Evolutionary conservation across 352 stramenopile genomes (phyloP), one percentile per base, ranked within the genome.

Genomic region (Globisporangium nodosum): DNA sequence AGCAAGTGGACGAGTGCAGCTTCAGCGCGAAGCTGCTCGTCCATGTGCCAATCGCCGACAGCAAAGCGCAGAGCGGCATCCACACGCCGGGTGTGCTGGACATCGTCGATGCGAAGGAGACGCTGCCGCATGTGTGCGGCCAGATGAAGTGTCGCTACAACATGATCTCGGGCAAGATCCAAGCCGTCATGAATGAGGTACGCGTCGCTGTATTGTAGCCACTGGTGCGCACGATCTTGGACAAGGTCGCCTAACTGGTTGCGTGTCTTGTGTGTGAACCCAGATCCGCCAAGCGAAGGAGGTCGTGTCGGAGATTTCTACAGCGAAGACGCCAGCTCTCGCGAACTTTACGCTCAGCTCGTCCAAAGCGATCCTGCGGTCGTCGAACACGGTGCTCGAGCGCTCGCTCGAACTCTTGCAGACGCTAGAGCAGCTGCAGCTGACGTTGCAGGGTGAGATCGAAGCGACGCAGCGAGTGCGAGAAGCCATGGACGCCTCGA

Each of bases 101-200:
- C 35, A 88, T 90, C 48, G 81, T 71, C 35, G 63, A 80, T 43
- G 69, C 78, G 15, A 51, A 72, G 8, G 58, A 84, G 24, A 78
- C 75, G 15, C 68, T 92, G 43, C 76, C 78, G 35, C 66, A 75
- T 31, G 72, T 92, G 18, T 92, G 82, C 49, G 78, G 78, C 5
- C 75, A 85, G 56, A 83, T 88, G 78, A 88, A 79, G 59, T 92
- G 82, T 54, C 64, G 73, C 39, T 90, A 87, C 56, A 75, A 62
- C 30, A 62, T 75, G 30, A 69, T 92, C 9, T 61, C 71, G 4
- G 68, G 68, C 3, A 76, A 76, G 53, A 54, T 92, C 16, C 71
- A 67, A 3, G 58, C 68, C 45, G 70, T 92, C n/a, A 75, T 69
- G 51, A 59, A 72, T 24, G 70, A 92, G 66, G 74, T 92, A 58